Conservation (phyloP, 257 asterid genomes). For the Rhazya stricta region DNA sequence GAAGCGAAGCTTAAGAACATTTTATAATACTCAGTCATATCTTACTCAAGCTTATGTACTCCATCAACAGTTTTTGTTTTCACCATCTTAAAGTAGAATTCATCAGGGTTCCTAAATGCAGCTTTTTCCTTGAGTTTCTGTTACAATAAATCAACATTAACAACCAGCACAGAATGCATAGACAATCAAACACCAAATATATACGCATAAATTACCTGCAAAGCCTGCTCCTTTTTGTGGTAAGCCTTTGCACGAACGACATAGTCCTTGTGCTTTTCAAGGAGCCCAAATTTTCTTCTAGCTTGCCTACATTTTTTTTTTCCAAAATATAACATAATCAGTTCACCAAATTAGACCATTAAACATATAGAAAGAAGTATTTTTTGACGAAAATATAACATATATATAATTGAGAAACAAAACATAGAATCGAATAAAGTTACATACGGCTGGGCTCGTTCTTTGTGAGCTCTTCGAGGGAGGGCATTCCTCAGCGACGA, state of each 20-base stretch:
- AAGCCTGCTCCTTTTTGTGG: slow-evolving; percentile 62
- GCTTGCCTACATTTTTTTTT: slow-evolving; percentile 35
- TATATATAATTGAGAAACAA: neutral
- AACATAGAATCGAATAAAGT: neutral
- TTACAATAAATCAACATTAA: slow-evolving; percentile 8
- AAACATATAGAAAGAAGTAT: neutral
- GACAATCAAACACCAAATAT: neutral
- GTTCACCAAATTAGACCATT: neutral
- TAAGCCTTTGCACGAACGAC: slow-evolving; percentile 62
- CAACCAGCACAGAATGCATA: neutral
- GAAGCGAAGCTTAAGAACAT: neutral
- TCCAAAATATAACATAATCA: neutral
- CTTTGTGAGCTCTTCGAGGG: slow-evolving; percentile 81
- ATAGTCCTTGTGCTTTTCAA: slow-evolving; percentile 91
- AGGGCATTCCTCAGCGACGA: slow-evolving; percentile 78
- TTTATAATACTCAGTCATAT: neutral
- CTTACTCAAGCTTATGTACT: slow-evolving; percentile 74
- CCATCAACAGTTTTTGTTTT: slow-evolving; percentile 54
- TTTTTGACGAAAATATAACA: neutral
- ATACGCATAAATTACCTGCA: slow-evolving; percentile 40
- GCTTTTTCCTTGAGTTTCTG: slow-evolving; percentile 95
- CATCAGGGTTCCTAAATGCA: slow-evolving; percentile 83
- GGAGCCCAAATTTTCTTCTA: slow-evolving; percentile 66
- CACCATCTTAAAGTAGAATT: slow-evolving; percentile 78
- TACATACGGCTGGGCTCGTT: slow-evolving; percentile 91